Percentiles rank a stretch among this genome's conserved stretches.
Conservation (phyloP, 345 rosid genomes). For the Euphorbia lathyris region DNA sequence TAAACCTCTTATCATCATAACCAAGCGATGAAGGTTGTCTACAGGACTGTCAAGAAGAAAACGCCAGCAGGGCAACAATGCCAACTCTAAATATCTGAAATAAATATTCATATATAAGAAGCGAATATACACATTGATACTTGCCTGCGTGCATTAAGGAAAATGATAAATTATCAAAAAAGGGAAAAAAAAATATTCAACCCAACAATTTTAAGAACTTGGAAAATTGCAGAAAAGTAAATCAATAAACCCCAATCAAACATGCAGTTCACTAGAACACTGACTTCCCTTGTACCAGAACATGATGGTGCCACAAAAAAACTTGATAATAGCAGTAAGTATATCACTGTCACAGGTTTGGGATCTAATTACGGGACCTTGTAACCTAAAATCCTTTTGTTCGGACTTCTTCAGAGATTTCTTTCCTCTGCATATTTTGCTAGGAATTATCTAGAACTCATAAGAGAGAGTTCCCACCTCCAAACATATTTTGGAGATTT, state of each 20-base stretch:
- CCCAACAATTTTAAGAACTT: neutral
- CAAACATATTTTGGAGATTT: too few species aligned
- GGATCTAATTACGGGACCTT: too few species aligned
- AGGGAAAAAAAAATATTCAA: neutral
- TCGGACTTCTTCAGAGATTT: too few species aligned
- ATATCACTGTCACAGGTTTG: neutral
- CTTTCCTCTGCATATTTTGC: too few species aligned
- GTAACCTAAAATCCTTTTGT: too few species aligned
- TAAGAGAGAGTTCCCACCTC: too few species aligned
- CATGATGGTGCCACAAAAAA: neutral
- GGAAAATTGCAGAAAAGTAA: neutral
- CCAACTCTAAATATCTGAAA: conserved; percentile 80
- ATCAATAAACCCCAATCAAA: neutral
- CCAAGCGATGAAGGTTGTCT: conserved; percentile 58
- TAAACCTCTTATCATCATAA: conserved; percentile 80
- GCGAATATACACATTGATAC: conserved; percentile 8
- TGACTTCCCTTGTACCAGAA: neutral
- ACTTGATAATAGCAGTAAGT: neutral
- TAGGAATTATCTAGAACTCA: too few species aligned
- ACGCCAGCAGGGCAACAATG: conserved; percentile 86
- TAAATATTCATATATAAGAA: conserved; percentile 9
- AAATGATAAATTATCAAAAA: neutral
- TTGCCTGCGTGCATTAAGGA: neutral
- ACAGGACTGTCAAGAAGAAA: conserved; percentile 57
- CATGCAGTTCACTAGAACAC: neutral